phyloP scores from a whole-genome alignment of 1,284 basidiomycete species.

The Cryptococcus jaspeensis region DNA sequence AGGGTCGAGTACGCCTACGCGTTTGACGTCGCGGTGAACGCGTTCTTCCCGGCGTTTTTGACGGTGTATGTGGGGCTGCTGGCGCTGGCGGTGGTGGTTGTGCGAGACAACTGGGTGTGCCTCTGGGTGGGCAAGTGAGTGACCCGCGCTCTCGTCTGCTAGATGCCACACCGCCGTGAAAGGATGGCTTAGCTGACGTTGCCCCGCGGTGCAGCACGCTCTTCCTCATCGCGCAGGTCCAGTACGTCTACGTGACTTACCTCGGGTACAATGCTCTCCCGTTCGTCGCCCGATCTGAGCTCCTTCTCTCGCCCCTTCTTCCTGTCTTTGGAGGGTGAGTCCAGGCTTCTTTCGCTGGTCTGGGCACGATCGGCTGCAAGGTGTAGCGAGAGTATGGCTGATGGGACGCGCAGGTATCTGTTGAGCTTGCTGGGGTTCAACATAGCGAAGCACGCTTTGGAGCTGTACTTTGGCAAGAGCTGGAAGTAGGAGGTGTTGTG shows the following conservation, averaged over 20 bases:
- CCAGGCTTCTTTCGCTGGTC: no score
- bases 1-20: constrained; percentile 86
- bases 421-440: constrained; percentile 87
- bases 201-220: constrained; percentile 56
- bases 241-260: constrained; percentile 88
- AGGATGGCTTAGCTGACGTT: neutral
- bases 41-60: constrained; percentile 89
- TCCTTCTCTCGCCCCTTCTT: constrained; percentile 79
- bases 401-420: constrained; percentile 57
- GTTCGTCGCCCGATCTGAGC: constrained; percentile 80
- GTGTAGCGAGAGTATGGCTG: neutral
- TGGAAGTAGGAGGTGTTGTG: constrained; percentile 19
- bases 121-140: constrained; percentile 78
- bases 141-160: no score
- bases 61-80: constrained; percentile 82
- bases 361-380: neutral
- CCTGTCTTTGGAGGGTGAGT: constrained; percentile 68
- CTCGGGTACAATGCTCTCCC: constrained; percentile 84
- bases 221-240: constrained; percentile 78
- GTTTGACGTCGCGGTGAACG: constrained; percentile 91
- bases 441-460: constrained; percentile 71
- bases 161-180: no score
- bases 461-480: constrained; percentile 66
- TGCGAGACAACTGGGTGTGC: constrained; percentile 84
- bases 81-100: constrained; percentile 75